These are phyloP conservation scores for Candolleomyces eurysporus DNA, from an alignment of 768 basidiomycete genomes.

Conservation along the genomic window DNA sequence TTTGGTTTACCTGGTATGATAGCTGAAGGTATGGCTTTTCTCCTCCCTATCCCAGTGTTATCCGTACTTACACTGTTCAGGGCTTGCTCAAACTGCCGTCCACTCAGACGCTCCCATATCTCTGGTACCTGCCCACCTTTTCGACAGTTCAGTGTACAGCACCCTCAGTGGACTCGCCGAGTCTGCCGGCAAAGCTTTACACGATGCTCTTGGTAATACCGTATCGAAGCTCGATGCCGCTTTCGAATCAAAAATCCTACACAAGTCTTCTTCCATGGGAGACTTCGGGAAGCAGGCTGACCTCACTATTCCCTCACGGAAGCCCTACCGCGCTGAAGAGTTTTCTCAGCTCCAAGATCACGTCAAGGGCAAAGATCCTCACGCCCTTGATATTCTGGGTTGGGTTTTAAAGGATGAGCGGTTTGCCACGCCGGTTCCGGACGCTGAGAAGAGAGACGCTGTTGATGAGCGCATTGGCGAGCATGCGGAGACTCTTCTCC, in stretches of 20 bases:
- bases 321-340: neutral
- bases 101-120: conserved; percentile 28
- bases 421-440: conserved; percentile 20
- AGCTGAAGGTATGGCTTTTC: conserved; percentile 50
- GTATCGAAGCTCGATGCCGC: neutral
- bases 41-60: neutral
- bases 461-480: conserved; percentile 32
- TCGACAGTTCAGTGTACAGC: conserved; percentile 10
- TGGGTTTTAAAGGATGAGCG: conserved; percentile 51
- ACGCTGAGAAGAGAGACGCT: conserved; percentile 16
- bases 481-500: conserved; percentile 38
- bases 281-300: neutral
- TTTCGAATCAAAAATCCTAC: neutral
- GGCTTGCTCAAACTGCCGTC: conserved; percentile 55
- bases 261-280: conserved; percentile 1
- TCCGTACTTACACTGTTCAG: conserved; percentile 25
- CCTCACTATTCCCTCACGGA: neutral
- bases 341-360: conserved; percentile 3
- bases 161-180: neutral
- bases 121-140: conserved; percentile 30
- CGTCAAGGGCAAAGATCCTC: conserved; percentile 18
- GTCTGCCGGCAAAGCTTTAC: neutral
- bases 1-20: conserved; percentile 56
- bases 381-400: conserved; percentile 53
- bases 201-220: neutral